A percentile compares a stretch with the other conserved stretches of the same genome.
Evolutionary conservation across 495 filamentous ascomycete genomes (phyloP).

Genomic region (Penicillium cinerascens): DNA sequence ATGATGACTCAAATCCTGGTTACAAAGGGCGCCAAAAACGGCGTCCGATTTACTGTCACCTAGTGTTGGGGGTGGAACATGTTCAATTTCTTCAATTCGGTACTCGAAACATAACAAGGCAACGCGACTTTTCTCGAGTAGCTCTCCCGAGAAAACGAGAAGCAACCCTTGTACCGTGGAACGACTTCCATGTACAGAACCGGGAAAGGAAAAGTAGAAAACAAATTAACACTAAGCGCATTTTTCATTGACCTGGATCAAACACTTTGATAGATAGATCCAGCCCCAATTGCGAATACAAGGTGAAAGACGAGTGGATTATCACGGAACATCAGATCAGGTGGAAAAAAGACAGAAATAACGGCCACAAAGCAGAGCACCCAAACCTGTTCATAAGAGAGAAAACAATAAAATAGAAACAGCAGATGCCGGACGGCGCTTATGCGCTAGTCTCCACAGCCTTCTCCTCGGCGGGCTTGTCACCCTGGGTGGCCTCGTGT

Average conservation of each 20-base stretch:
- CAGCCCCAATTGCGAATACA: constrained; percentile 11
- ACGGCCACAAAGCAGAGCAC: constrained; percentile 3
- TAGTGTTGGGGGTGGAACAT: too few relatives aligned
- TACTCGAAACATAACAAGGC: neutral
- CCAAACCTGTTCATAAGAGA: constrained; percentile 4
- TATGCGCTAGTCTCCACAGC: constrained; percentile 17
- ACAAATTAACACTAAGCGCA: constrained; percentile 8
- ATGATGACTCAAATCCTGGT: too few relatives aligned
- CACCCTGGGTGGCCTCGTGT: neutral
- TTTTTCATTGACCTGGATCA: constrained; percentile 17
- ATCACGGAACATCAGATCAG: constrained; percentile 7
- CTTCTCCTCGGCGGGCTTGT: constrained; percentile 18
- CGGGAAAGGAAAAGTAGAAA: neutral
- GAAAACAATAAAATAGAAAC: neutral
- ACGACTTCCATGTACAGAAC: neutral
- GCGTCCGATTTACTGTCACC: too few relatives aligned
- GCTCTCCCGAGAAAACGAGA: neutral
- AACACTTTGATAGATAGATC: constrained; percentile 3
- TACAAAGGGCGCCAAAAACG: too few relatives aligned
- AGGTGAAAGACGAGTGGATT: constrained; percentile 9
- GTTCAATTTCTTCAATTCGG: neutral
- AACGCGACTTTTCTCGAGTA: neutral
- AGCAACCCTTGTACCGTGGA: neutral
- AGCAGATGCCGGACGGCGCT: neutral
- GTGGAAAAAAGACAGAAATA: neutral